Evolutionary conservation across 495 filamentous ascomycete genomes (phyloP).

Genomic region (Xylaria palmicola): DNA sequence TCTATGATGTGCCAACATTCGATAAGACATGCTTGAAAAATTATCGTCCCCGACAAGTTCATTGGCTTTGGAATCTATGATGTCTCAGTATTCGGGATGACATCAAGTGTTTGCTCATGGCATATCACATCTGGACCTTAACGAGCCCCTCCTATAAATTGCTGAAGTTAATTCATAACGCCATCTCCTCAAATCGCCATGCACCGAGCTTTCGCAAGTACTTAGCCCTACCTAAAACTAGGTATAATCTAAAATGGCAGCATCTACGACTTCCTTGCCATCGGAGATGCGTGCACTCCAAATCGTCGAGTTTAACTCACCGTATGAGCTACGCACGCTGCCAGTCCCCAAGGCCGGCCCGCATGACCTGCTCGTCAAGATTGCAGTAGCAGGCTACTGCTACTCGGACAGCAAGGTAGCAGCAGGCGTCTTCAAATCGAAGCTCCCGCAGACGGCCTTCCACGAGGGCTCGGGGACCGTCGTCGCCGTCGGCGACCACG

Average conservation of each 20-base stretch:
- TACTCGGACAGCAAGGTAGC: conserved; percentile 59
- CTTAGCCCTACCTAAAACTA: background rate
- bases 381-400: conserved; percentile 59
- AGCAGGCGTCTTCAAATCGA: conserved; percentile 38
- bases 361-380: conserved; percentile 56
- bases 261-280: conserved; percentile 6
- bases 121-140: background rate
- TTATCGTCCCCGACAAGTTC: background rate
- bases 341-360: conserved; percentile 47
- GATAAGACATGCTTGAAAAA: too few species aligned
- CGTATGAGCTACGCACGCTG: conserved; percentile 50
- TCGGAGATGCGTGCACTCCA: conserved; percentile 27
- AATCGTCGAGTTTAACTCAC: conserved; percentile 43
- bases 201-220: background rate
- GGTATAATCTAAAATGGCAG: conserved; percentile 13
- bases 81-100: background rate
- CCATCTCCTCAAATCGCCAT: background rate
- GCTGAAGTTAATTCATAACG: background rate
- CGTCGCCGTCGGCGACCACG: conserved; percentile 44
- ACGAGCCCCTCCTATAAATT: background rate
- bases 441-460: conserved; percentile 52
- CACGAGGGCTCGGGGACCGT: conserved; percentile 62
- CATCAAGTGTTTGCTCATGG: background rate
- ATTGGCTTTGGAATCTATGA: background rate
- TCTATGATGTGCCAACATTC: too few species aligned